Evolutionary conservation across 441 rosid genomes (phyloP), one percentile per base, ranked within the genome.

Genomic region (Eutrema salsugineum): DNA sequence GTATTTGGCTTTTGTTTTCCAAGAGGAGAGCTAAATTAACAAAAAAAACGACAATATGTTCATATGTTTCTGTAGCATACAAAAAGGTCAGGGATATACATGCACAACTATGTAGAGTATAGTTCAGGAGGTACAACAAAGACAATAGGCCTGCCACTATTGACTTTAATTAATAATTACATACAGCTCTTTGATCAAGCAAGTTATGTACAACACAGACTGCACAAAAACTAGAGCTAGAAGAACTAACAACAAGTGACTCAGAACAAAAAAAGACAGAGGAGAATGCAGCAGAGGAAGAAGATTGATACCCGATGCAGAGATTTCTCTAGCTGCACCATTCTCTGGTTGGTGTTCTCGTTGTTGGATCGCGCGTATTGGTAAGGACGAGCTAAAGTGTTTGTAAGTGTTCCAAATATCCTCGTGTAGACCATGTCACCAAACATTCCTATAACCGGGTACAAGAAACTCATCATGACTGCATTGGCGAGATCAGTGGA

Each of bases 211-310:
- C 53, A 71, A 40, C 27, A 69, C 73, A 61, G 7, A 71, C 68
- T 61, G 6, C 19, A 49, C 33, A 46, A 32, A 35, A 68, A 17
- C 1, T 3, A 15, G 36, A 40, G 50, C 50, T 51, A 76, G 33
- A 50, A 24, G 16, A 35, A 47, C 59, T 68, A 50, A 80, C 61
- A 49, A 47, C 43, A 30, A 8, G 17, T 39, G 33, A 69, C 49
- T 83, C 70, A 87, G 71, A 87, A 87, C 69, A 82, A 43, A 24
- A 87, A 68, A 51, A 85, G 91, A 20, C 89, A 87, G 12, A 87
- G 64, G 32, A 82, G 30, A 58, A 82, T 43, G 79, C 85, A 87
- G 36, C 84, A 83, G 51, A 82, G 63, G 40, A 87, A 81, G 65
- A 85, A 87, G 57, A 82, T 22, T 0, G 83, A 79, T 8, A 85